These are phyloP conservation scores for Chionographis japonica DNA, from an alignment of 106 monocot genomes.

Conservation along the genomic window DNA sequence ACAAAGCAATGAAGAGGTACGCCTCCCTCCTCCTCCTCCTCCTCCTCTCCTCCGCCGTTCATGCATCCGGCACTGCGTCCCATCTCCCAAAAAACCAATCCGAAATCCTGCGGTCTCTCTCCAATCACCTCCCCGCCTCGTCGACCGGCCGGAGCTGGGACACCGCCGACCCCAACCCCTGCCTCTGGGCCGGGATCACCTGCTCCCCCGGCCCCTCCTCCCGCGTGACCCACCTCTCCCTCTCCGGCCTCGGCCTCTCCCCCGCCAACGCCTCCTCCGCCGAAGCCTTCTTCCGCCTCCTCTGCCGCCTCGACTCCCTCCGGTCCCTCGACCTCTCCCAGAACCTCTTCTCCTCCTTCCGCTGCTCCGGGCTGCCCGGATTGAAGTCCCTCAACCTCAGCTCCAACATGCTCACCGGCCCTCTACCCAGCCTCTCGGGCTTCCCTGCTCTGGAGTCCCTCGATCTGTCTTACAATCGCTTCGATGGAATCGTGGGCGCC, in stretches of 20 bases:
- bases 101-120: slow-evolving; percentile 1
- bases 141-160: slow-evolving; percentile 4
- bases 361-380: slow-evolving; percentile 12
- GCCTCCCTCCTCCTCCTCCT: not conserved
- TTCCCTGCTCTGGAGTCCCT: slow-evolving; percentile 27
- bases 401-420: slow-evolving; percentile 9
- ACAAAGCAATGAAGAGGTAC: not conserved
- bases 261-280: slow-evolving; percentile 6
- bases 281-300: slow-evolving; percentile 5
- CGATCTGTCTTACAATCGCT: slow-evolving; percentile 33
- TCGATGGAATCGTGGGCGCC: slow-evolving; percentile 4
- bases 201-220: slow-evolving; percentile 10
- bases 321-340: slow-evolving; percentile 21
- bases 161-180: slow-evolving; percentile 22
- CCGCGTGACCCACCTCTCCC: slow-evolving; percentile 13
- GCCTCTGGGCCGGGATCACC: slow-evolving; percentile 28
- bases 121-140: not conserved
- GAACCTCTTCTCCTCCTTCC: slow-evolving; percentile 14
- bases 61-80: not conserved
- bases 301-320: slow-evolving; percentile 31
- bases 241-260: slow-evolving; percentile 21
- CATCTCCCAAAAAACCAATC: slow-evolving; percentile 2
- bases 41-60: not conserved
- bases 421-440: slow-evolving; percentile 12
- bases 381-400: slow-evolving; percentile 44